A percentile compares a stretch with the other conserved stretches of the same genome.
These are phyloP conservation scores for Balansia obtecta DNA, from an alignment of 2,329 filamentous ascomycete genomes.

Conservation along the genomic window DNA sequence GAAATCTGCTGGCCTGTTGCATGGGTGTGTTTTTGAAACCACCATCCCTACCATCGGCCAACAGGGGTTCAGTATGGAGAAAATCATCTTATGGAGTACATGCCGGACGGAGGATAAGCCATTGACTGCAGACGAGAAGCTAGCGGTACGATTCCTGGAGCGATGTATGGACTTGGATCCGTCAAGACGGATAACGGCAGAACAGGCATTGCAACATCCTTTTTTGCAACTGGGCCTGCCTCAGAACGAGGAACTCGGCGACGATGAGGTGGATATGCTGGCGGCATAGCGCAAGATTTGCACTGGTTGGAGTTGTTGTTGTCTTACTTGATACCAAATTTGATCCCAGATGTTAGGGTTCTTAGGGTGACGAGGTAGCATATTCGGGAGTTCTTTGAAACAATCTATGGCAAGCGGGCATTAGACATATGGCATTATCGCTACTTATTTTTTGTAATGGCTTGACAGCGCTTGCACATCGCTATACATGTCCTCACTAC, in stretches of 20 bases:
- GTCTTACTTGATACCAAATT: slow-evolving; percentile 1
- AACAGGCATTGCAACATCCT: slow-evolving; percentile 59
- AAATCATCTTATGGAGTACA: slow-evolving; percentile 92
- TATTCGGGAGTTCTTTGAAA: neutral
- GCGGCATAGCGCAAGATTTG: slow-evolving; percentile 14
- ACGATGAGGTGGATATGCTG: slow-evolving; percentile 44
- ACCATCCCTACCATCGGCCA: slow-evolving; percentile 84
- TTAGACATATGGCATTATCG: neutral
- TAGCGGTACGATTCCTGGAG: slow-evolving; percentile 60
- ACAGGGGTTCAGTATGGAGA: slow-evolving; percentile 76
- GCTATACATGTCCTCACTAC: too few relatives aligned
- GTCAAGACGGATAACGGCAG: slow-evolving; percentile 57
- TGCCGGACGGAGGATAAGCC: slow-evolving; percentile 51
- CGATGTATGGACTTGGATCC: slow-evolving; percentile 69
- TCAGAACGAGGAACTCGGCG: slow-evolving; percentile 18
- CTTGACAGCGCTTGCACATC: too few relatives aligned
- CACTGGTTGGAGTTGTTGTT: neutral
- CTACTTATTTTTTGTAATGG: neutral
- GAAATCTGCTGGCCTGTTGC: slow-evolving; percentile 68
- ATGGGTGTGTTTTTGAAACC: slow-evolving; percentile 86
- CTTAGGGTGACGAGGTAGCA: neutral
- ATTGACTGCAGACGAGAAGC: slow-evolving; percentile 54
- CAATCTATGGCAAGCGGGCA: neutral
- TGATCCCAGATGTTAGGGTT: neutral
- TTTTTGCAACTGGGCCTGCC: slow-evolving; percentile 39